Evolutionary conservation across 768 basidiomycete genomes (phyloP), one percentile per base, ranked within the genome.

Genomic region (Pisolithus microcarpus): DNA sequence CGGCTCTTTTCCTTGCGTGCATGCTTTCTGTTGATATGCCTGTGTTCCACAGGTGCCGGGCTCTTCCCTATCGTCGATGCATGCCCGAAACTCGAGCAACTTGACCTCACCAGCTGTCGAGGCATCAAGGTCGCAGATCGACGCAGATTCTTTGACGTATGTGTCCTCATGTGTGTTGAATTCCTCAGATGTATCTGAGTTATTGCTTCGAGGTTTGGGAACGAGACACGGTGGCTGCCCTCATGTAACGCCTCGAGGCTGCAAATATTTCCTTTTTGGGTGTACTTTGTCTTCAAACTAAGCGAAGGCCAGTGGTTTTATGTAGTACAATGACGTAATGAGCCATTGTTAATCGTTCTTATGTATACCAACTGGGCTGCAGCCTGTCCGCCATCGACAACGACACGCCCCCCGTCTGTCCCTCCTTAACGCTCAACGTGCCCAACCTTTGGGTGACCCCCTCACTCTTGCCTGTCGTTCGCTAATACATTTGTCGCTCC

Each of bases 71-170:
- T 87, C 36, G 68, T 87, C 28, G 78, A 85, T 56, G 72, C 71
- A 0, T 87, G 85, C 56, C 54, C 68, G 2, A 68, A 65, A 26
- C 67, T 87, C 26, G 64, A 70, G 51, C 75, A 68, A n/a, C 60
- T 87, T 13, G 78, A 85, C 58, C 65, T 87, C 42, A 86, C 82
- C 4, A 79, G 82, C 52, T 87, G 85, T 53, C 73, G 85, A 47
- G 78, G 85, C 5, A 72, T 87, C 48, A 70, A 59, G 6, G 73
- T 85, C 5, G 70, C 70, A 1, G 81, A 85, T 54, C 69, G 85
- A 23, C 73, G 85, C 13, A 75, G 75, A 7, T 81, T 87, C 57
- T 87, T 87, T 57, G 81, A 86, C 71, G 84, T 76, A 42, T 38
- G 8, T 24, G 16, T 15, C 31, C 4, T 16, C 26, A 15, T 49